A percentile compares a stretch with the other conserved stretches of the same genome.
These are phyloP conservation scores for Pichia paraexigua DNA, from an alignment of 805 yeast genomes.

Conservation along the genomic window DNA sequence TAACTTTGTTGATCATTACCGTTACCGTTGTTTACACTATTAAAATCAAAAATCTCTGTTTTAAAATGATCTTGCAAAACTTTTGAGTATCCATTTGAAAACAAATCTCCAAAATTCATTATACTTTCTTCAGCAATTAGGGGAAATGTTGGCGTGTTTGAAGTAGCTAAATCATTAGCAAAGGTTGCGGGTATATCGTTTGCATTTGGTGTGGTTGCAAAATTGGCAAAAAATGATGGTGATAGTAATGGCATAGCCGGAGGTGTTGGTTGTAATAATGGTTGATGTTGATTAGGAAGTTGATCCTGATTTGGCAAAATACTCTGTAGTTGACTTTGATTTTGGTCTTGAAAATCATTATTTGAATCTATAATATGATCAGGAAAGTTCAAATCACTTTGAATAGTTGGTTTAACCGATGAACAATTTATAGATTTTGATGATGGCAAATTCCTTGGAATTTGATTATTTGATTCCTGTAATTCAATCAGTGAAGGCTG, in stretches of 20 bases:
- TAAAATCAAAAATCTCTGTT: neutral
- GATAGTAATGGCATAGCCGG: neutral
- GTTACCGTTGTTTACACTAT: neutral
- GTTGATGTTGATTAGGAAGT: neutral
- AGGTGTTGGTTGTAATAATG: neutral
- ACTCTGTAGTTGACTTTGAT: neutral
- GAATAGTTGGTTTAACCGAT: neutral
- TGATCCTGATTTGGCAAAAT: neutral
- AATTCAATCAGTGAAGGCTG: neutral
- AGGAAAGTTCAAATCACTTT: neutral
- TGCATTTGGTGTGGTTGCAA: neutral
- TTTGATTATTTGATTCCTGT: neutral
- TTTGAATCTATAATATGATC: neutral
- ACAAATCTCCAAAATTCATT: conserved; percentile 12
- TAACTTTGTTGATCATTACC: neutral
- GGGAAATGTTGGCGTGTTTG: conserved; percentile 3
- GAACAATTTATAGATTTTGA: neutral
- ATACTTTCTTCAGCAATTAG: conserved; percentile 7
- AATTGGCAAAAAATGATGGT: neutral
- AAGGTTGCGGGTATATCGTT: neutral
- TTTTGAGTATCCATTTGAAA: conserved; percentile 21
- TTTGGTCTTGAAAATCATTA: neutral
- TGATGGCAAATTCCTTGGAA: neutral
- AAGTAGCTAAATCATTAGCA: neutral
- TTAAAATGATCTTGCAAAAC: conserved; percentile 19